Evolutionary conservation across 495 filamentous ascomycete genomes (phyloP), one percentile per base, ranked within the genome.

Genomic region (Penicillium paradoxum): DNA sequence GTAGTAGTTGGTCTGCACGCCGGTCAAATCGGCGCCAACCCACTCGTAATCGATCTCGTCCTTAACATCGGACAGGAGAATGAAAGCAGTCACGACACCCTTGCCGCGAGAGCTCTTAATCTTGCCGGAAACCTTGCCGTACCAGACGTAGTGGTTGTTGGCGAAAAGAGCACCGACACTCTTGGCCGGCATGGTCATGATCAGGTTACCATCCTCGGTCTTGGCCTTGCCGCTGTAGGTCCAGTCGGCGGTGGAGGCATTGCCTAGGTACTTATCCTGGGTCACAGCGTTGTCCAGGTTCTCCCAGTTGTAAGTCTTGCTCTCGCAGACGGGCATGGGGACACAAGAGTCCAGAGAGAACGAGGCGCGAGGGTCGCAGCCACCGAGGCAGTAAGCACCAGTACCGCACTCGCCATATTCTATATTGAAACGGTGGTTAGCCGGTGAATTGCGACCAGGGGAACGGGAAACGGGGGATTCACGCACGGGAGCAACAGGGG

Each of bases 1-100:
- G 74, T 97, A 98, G 77, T 80, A 98, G 76, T 98, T 98, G 62
- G 89, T 90, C 76, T 98, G 91, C 17, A 86, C 87, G 45, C 77
- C 78, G 17, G 76, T 62, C 63, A 96, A 69, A 58, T 97, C 88
- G 41, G 80, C 79, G 50, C 93, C 93, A 49, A 98, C 82, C 65
- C 83, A 98, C 73, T 98, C 93, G 65, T 88, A 97, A 69, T 98
- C 93, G 63, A 98, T 95, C 69, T 98, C 93, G 63, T 98, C 93
- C 75, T 96, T 95, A 61, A 93, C 87, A 66, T 97, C 93, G 29
- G 85, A 87, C 60, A 97, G 79, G 57, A 97, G 74, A 67, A 98
- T 97, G 68, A 98, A 98, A 13, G 91, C 93, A 18, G 91, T 90
- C 5, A 98, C 90, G 29, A 97, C 93, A 75, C 93, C 93, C 25